Evolutionary conservation across 495 filamentous ascomycete species (phyloP).

Genomic region (Penicillium paradoxum): DNA sequence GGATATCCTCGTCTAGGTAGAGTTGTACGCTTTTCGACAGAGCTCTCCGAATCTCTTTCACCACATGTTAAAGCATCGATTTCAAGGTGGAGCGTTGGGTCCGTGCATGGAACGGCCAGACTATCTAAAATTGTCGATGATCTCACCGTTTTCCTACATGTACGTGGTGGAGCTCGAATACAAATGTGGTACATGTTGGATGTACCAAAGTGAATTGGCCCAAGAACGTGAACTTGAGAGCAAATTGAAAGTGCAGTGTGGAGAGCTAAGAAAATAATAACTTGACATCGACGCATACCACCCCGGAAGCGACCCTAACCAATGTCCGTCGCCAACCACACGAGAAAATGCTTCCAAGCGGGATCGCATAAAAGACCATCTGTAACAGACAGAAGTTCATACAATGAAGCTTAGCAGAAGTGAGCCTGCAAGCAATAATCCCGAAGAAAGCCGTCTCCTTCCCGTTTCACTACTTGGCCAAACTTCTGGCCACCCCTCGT

Average conservation of each 20-base stretch:
- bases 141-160: constrained; percentile 13
- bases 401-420: constrained; percentile 9
- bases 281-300: constrained; percentile 42
- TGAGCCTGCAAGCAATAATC: constrained; percentile 9
- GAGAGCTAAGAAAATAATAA: constrained; percentile 11
- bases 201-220: not conserved
- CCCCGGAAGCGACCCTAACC: constrained; percentile 52
- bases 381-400: not conserved
- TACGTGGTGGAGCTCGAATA: no score
- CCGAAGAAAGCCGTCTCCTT: constrained; percentile 14
- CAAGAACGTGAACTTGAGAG: not conserved
- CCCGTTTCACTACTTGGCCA: constrained; percentile 12
- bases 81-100: constrained; percentile 3
- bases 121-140: constrained; percentile 13
- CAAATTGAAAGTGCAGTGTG: constrained; percentile 11
- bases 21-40: no score
- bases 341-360: constrained; percentile 10
- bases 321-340: constrained; percentile 46
- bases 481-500: constrained; percentile 21
- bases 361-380: constrained; percentile 4
- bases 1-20: no score
- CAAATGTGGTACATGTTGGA: not conserved
- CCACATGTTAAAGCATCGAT: not conserved
- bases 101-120: constrained; percentile 2
- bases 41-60: not conserved